Evolutionary conservation across 352 stramenopile genomes (phyloP).

Genomic region (Thalassiosira livingstoniorum): DNA sequence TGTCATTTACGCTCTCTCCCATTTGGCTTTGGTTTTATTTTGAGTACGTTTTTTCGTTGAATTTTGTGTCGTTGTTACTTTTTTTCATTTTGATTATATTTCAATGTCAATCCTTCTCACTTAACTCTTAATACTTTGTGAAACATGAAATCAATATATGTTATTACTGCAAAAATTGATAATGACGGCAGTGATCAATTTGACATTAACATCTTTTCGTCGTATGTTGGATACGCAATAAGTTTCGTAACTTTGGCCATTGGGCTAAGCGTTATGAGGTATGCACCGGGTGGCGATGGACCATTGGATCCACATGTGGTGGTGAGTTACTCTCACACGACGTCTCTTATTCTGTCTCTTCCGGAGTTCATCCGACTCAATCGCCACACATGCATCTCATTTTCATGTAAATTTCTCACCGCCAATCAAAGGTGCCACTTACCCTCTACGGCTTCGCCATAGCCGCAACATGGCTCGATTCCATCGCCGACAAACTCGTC

Average conservation of each 20-base stretch:
- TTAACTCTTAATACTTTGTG: too few species aligned
- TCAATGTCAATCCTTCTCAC: too few species aligned
- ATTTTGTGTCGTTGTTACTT: background rate
- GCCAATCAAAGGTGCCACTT: conserved; percentile 44
- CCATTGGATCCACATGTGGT: conserved; percentile 56
- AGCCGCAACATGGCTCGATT: conserved; percentile 79
- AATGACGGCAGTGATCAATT: too few species aligned
- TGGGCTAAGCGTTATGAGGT: conserved; percentile 45
- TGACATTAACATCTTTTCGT: too few species aligned
- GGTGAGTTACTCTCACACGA: conserved; percentile 10
- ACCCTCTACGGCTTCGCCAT: conserved; percentile 78
- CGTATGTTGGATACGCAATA: conserved; percentile 43
- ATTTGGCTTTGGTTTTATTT: conserved; percentile 71
- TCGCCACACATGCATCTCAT: too few species aligned
- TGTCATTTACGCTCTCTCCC: conserved; percentile 63
- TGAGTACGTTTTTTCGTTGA: conserved; percentile 49
- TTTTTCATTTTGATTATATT: too few species aligned
- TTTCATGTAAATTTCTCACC: too few species aligned
- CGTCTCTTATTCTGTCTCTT: background rate
- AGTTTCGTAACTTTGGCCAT: conserved; percentile 29
- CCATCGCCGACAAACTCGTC: conserved; percentile 77
- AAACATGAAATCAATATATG: too few species aligned
- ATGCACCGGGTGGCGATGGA: conserved; percentile 51
- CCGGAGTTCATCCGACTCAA: too few species aligned
- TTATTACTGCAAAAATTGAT: too few species aligned